A percentile compares a stretch with the other conserved stretches of the same genome.
phyloP scores from a whole-genome alignment of 2,329 filamentous ascomycete genomes.

The Teratosphaeria epicoccoides region DNA sequence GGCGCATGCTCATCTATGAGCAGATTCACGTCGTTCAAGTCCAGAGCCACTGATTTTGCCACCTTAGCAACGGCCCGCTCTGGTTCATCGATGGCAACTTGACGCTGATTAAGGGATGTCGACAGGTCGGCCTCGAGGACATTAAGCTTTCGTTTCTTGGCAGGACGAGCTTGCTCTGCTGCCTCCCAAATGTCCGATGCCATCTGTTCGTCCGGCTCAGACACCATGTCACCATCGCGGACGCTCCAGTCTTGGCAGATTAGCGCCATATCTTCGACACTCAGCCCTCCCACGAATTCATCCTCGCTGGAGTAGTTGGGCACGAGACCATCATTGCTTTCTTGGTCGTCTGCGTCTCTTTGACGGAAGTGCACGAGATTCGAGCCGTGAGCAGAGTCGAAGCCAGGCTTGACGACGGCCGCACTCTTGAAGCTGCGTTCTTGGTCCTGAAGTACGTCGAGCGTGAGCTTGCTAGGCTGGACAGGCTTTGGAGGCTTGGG shows the following conservation, averaged over 20 bases:
- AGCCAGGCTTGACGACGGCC: slow-evolving; percentile 33
- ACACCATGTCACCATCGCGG: slow-evolving; percentile 42
- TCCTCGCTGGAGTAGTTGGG: slow-evolving; percentile 45
- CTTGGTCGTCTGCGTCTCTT: slow-evolving; percentile 40
- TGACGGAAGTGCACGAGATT: slow-evolving; percentile 42
- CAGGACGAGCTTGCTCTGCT: slow-evolving; percentile 30
- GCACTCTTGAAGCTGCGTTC: slow-evolving; percentile 75
- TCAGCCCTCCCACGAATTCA: slow-evolving; percentile 63
- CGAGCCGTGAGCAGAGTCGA: slow-evolving; percentile 5
- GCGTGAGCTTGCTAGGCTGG: slow-evolving; percentile 73
- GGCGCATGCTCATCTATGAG: slow-evolving; percentile 68
- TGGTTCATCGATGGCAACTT: slow-evolving; percentile 63
- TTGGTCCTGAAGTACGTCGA: slow-evolving; percentile 78
- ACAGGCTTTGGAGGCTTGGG: slow-evolving; percentile 70
- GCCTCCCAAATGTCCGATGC: slow-evolving; percentile 26
- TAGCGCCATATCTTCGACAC: slow-evolving; percentile 69
- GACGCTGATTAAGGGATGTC: slow-evolving; percentile 10
- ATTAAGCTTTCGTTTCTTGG: slow-evolving; percentile 56
- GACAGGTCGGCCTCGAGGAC: slow-evolving; percentile 10
- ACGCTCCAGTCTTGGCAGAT: slow-evolving; percentile 72
- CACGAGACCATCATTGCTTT: slow-evolving; percentile 38
- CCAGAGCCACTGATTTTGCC: slow-evolving; percentile 68
- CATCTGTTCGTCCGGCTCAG: slow-evolving; percentile 23
- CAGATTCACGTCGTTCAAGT: slow-evolving; percentile 79
- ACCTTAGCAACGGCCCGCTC: slow-evolving; percentile 60